Base-by-base conservation (phyloP, 768 basidiomycete genomes). In the Asterophora parasitica region DNA sequence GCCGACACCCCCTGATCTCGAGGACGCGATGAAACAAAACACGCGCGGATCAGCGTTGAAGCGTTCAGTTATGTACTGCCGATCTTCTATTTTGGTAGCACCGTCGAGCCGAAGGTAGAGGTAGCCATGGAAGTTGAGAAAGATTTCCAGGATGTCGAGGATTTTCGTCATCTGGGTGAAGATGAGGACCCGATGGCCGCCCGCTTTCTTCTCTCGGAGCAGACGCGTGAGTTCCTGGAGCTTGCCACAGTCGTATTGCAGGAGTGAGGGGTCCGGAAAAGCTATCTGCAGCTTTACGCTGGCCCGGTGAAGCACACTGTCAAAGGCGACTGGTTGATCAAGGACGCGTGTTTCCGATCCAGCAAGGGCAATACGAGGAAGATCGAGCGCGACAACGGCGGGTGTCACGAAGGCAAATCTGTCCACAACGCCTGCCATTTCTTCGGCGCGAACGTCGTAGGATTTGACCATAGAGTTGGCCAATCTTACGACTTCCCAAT, bases 141-240 rank as follows among this genome's bases (percentile, higher is more conserved):
- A 98, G 13, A 85, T 83, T 63, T 97, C 94, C 44, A 98, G 77
- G 50, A 98, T 91, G 61, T 98, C 94, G 49, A 98, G 75, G 27
- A 98, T 85, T 50, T 78, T 77, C 26, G 94, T 95, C 94, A 97
- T 97, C 59, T 98, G 94, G 0, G 94, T 97, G 67, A 98, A 98
- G 53, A 98, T 94, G 39, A 98, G 75, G 19, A 89, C 77, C 6
- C 94, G 86, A 61, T 96, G 93, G 0, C 92, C 92, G 5, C 82
- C 91, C 0, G 82, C 79, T 61, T 93, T 92, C 65, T 82, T 88
- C 64, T 88, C 80, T 37, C 90, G 81, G 8, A 98, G 73, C 20
- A 98, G 71, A 19, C 69, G 70, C n/a, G 82, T 78, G 7, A 98
- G 78, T 48, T 83, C 78, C 58, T 96, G 94, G 10, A 98, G 76